These are phyloP conservation scores for Hyparrhenia diplandra DNA, from an alignment of 176 grass and related monocot genomes.

Conservation along the genomic window DNA sequence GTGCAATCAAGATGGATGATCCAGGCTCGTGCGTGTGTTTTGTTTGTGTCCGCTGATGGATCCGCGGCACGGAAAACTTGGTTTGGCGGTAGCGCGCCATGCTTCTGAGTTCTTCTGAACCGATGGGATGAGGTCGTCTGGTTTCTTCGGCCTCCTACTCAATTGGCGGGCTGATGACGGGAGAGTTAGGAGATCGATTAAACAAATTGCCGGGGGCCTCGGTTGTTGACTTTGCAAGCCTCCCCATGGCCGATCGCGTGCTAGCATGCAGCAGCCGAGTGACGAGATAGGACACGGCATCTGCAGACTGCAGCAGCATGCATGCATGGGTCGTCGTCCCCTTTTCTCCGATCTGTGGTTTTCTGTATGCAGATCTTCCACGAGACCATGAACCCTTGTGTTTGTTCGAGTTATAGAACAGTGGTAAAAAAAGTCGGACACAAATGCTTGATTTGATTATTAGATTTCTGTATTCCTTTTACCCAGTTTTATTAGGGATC, in stretches of 20 bases:
- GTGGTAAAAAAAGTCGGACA: neutral
- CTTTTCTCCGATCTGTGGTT: neutral
- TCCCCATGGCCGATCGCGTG: neutral
- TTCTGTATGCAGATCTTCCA: neutral
- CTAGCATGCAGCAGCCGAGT: neutral
- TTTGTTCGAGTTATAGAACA: neutral
- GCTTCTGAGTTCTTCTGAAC: neutral
- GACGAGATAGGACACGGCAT: neutral
- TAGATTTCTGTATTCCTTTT: no score
- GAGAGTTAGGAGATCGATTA: slow-evolving; percentile 14
- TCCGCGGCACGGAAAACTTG: slow-evolving; percentile 41
- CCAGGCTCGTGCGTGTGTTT: slow-evolving; percentile 10
- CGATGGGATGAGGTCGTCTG: neutral
- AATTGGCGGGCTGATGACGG: slow-evolving; percentile 26
- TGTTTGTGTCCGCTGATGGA: slow-evolving; percentile 22
- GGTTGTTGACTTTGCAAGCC: slow-evolving; percentile 3
- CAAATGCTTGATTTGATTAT: no score
- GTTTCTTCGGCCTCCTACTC: neutral
- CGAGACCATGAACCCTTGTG: neutral
- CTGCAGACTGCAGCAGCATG: neutral
- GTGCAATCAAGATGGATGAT: neutral
- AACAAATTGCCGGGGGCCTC: neutral
- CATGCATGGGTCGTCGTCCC: neutral
- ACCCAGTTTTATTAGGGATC: no score
- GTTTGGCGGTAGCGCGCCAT: slow-evolving; percentile 16